Conservation (phyloP, 2,329 filamentous ascomycete species). For the Sarocladium strictum region DNA sequence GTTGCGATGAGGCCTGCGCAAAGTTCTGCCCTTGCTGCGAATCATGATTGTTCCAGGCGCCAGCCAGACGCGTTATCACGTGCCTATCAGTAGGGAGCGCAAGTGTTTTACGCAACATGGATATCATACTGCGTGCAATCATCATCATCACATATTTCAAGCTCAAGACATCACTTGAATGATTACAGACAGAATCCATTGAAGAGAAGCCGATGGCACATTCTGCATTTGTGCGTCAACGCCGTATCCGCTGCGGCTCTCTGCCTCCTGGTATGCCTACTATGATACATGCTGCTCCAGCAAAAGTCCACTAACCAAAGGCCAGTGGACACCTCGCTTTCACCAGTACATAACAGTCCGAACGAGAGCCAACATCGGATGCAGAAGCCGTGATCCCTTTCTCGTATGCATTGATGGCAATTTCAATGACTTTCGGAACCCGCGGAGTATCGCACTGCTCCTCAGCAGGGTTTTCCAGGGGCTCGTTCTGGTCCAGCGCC, state of each 20-base stretch:
- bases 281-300: slow-evolving; percentile 17
- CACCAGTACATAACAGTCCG: slow-evolving; percentile 18
- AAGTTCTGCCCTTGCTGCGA: not conserved
- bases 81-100: not conserved
- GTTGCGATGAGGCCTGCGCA: not conserved
- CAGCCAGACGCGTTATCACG: slow-evolving; percentile 3
- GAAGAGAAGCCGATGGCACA: not conserved
- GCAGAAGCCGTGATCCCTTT: slow-evolving; percentile 15
- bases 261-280: slow-evolving; percentile 8
- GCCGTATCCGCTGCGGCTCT: not conserved
- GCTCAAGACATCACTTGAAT: too few species aligned
- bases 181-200: too few species aligned
- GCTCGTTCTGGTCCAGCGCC: slow-evolving; percentile 11
- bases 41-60: not conserved
- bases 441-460: slow-evolving; percentile 5
- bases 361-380: slow-evolving; percentile 16
- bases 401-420: slow-evolving; percentile 13
- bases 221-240: not conserved
- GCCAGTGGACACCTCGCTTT: slow-evolving; percentile 17
- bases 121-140: too few species aligned
- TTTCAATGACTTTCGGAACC: slow-evolving; percentile 8
- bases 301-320: slow-evolving; percentile 18
- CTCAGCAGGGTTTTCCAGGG: slow-evolving; percentile 13
- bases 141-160: too few species aligned
- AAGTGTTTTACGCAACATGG: too few species aligned